Base-by-base conservation (phyloP, 192 early-diverging fungal species). In the Coemansia sp. region DNA sequence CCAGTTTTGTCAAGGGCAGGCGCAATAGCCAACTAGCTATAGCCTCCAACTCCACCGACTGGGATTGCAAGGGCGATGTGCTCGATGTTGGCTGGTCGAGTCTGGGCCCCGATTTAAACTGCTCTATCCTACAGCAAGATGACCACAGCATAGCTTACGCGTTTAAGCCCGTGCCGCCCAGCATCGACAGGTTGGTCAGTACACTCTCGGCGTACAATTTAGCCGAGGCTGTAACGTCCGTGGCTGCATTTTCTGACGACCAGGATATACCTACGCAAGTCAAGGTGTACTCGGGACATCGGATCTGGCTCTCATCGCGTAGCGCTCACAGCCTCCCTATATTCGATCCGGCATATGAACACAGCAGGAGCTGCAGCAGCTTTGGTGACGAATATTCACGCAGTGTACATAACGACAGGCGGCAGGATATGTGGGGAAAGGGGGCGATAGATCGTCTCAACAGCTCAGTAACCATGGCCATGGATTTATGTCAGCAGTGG, bases 371-470 rank as follows among this genome's bases (percentile, higher is more conserved):
- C 45, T 5, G 20, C n/a, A 32, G 22, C 29, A 41, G 38, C 29
- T 27, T 29, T 13, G 50, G 50, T 3, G 24, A 27, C 50, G 50
- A 56, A 12, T 35, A 22, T 35, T 30, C 8, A 11, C 56, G 40
- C 3, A 32, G 22, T 35, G 43, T 9, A 22, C 59, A 52, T 15
- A 35, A 18, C 3, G 41, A 29, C 15, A 61, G 71, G 38, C 76
- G 76, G 4, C 43, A 67, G 29, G 47, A 24, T 6, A 71, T 71
- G 73, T 80, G 78, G 78, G 45, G 47, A 35, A 49, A 29, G n/a
- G 45, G 1, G 18, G 56, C 60, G 9, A 32, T 61, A 24, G 11
- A n/a, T 4, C 34, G n/a, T 15, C 40, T 32, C 8, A 71, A 40
- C 37, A n/a, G 1, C 18, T 12, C 30, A 29, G 13, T 20, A n/a